Conservation (phyloP, 2,329 filamentous ascomycete genomes). For the Neocucurbitaria cava region DNA sequence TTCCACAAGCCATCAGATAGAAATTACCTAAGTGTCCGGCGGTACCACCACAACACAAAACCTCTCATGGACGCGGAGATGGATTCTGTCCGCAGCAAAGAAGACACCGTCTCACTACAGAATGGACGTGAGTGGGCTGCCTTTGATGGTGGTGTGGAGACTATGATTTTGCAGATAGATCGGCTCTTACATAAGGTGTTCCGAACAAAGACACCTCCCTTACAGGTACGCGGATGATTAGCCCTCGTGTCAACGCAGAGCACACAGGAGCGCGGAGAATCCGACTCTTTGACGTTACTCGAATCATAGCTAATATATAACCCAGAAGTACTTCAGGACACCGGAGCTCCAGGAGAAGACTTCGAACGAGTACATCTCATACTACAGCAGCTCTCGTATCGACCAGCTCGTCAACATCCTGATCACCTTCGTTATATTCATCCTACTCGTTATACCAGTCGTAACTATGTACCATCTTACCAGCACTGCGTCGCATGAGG, state of each 20-base stretch:
- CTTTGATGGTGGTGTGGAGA: constrained; percentile 51
- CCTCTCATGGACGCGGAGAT: constrained; percentile 47
- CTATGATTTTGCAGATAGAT: constrained; percentile 36
- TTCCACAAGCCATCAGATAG: constrained; percentile 50
- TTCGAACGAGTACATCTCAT: constrained; percentile 39
- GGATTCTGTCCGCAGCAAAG: constrained; percentile 49
- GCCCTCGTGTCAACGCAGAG: not conserved
- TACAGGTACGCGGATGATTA: constrained; percentile 25
- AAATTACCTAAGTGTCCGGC: constrained; percentile 49
- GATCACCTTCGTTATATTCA: constrained; percentile 53
- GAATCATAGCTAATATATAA: not conserved
- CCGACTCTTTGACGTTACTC: not conserved
- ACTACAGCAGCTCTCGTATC: constrained; percentile 48
- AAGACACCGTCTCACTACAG: constrained; percentile 51
- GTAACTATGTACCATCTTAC: constrained; percentile 51
- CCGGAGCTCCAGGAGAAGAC: constrained; percentile 50
- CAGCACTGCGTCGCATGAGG: constrained; percentile 12
- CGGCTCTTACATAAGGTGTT: constrained; percentile 31
- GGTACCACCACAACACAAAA: constrained; percentile 46
- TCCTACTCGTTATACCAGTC: constrained; percentile 51
- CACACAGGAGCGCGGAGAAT: no score
- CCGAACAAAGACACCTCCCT: constrained; percentile 24
- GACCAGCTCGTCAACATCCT: constrained; percentile 51
- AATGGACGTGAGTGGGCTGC: constrained; percentile 51
- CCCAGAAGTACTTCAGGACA: constrained; percentile 48